These are phyloP conservation scores for Saccharum officinarum DNA, from an alignment of 176 grass and related monocot species.

Conservation along the genomic window DNA sequence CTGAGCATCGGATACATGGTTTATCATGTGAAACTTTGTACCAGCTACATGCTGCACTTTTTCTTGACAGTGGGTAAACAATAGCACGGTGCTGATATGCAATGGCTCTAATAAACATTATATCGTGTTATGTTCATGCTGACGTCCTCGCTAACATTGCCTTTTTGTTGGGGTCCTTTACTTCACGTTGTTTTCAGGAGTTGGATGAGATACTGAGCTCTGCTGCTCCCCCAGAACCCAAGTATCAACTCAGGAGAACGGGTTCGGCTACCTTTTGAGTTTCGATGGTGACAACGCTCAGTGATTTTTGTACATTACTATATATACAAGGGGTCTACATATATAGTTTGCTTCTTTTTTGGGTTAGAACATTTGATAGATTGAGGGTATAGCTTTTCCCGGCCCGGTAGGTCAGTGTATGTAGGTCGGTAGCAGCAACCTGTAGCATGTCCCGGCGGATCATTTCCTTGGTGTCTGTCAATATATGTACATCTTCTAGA, in stretches of 20 bases:
- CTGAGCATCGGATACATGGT: not conserved
- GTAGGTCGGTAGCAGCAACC: slow-evolving; percentile 34
- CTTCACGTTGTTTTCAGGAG: slow-evolving; percentile 50
- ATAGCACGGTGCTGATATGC: not conserved
- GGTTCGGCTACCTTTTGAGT: slow-evolving; percentile 63
- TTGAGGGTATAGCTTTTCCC: slow-evolving; percentile 18
- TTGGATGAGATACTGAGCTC: slow-evolving; percentile 67
- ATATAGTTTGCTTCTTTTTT: slow-evolving; percentile 11
- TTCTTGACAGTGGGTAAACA: slow-evolving; percentile 15
- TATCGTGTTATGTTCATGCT: not conserved
- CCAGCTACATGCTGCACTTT: not conserved
- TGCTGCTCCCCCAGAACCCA: slow-evolving; percentile 53
- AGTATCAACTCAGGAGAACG: slow-evolving; percentile 70
- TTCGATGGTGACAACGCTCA: slow-evolving; percentile 32
- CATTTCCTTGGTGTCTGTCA: slow-evolving; percentile 11
- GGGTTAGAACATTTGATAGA: slow-evolving; percentile 41
- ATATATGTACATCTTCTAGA: slow-evolving; percentile 41
- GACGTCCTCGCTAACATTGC: not conserved
- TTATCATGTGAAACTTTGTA: not conserved
- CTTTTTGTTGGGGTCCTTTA: not conserved
- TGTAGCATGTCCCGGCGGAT: slow-evolving; percentile 32
- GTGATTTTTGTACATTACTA: slow-evolving; percentile 70
- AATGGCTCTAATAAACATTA: not conserved
- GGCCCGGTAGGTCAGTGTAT: slow-evolving; percentile 21
- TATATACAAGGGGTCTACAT: slow-evolving; percentile 29